Evolutionary conservation across 495 filamentous ascomycete genomes (phyloP), one percentile per base, ranked within the genome.

Genomic region (Daldinia caldariorum): DNA sequence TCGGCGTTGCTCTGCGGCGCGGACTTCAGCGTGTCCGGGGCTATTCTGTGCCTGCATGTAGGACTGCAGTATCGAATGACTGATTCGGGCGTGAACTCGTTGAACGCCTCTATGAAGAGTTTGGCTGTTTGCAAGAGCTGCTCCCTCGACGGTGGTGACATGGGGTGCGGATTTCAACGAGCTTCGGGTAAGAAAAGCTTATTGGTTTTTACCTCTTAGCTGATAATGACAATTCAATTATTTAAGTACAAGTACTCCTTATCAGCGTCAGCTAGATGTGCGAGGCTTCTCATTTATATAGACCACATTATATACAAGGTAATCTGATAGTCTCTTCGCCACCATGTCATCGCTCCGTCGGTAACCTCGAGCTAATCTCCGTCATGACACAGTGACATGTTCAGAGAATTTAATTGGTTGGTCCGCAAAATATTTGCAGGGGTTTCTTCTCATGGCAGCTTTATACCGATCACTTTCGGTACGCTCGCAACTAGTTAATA

Each of bases 61-160:
- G 72, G 58, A 39, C 65, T 73, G 57, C 70, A 58, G 58, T 71
- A 55, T 14, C 56, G 59, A 38, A 66, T 56, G 26, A 77, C 63
- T 5, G 63, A 57, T 16, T 70, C 72, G 35, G 67, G 61, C 1
- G 72, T 72, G 35, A 70, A 66, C 7, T 75, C 64, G 18, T 75
- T 73, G 34, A 73, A 66, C 12, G 57, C 53, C 10, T 75, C 70
- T n/a, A 75, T 43, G 26, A 61, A 72, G 37, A 61, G 63, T 10
- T 67, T 66, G 13, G 58, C 47, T 0, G 67, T 74, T 32, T 74
- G 39, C 18, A 70, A 63, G 10, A 77, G 73, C 47, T 74, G 75
- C 31, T 75, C 72, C 35, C 75, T 67, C n/a, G 39, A 43, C 16
- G 61, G 61, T 14, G 67, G 13, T 5, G 67, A 49, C 67, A 70